These are phyloP conservation scores for Euphorbia schlechtendalii DNA, from an alignment of 441 rosid species.

Conservation along the genomic window DNA sequence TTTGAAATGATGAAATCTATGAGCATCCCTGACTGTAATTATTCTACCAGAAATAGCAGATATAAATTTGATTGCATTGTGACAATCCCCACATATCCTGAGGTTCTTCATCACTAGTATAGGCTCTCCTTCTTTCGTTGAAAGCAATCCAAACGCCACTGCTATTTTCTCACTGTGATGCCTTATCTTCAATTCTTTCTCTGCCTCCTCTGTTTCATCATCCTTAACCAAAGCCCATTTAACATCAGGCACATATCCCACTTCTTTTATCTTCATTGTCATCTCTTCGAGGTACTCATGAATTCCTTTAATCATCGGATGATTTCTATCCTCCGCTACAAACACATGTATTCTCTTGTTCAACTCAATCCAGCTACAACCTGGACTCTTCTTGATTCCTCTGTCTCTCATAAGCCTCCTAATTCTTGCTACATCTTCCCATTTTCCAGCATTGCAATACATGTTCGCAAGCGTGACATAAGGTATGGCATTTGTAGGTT, in stretches of 20 bases:
- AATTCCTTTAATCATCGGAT: no score
- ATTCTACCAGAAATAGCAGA: no score
- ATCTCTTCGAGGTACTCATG: no score
- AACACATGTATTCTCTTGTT: conserved; percentile 55
- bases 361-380: conserved; percentile 87
- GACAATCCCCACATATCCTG: conserved; percentile 20
- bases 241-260: conserved; percentile 56
- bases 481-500: no score
- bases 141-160: conserved; percentile 20
- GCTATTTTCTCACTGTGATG: conserved; percentile 86
- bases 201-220: conserved; percentile 43
- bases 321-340: conserved; percentile 76
- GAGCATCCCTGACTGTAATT: no score
- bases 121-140: conserved; percentile 54
- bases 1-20: no score
- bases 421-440: conserved; percentile 59
- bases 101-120: conserved; percentile 70
- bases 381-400: conserved; percentile 74
- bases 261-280: no score
- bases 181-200: conserved; percentile 51
- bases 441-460: conserved; percentile 49
- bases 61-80: no score
- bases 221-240: conserved; percentile 66
- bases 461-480: no score
- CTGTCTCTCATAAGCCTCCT: conserved; percentile 70